Percentiles rank a stretch among this genome's conserved stretches.
These are phyloP conservation scores for Claviceps maximensis DNA, from an alignment of 2,329 filamentous ascomycete species.

Conservation along the genomic window DNA sequence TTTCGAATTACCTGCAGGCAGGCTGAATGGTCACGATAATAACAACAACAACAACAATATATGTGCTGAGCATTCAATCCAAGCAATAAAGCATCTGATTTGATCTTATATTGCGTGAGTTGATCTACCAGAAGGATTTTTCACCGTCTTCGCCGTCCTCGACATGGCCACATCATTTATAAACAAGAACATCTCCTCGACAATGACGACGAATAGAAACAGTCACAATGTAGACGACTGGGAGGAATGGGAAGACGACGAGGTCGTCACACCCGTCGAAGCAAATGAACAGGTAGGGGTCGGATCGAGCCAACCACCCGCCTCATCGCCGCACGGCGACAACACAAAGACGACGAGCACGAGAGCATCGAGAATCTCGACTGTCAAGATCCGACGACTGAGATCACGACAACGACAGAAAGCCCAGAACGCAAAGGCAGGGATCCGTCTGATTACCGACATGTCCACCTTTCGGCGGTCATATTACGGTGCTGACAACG, in stretches of 20 bases:
- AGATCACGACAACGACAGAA: slow-evolving; percentile 50
- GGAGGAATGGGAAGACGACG: slow-evolving; percentile 42
- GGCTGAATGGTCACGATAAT: too few relatives aligned
- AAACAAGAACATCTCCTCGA: neutral
- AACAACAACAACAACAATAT: neutral
- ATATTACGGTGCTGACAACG: slow-evolving; percentile 23
- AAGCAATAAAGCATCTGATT: neutral
- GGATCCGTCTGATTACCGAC: slow-evolving; percentile 58
- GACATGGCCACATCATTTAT: slow-evolving; percentile 5
- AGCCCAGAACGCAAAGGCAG: slow-evolving; percentile 45
- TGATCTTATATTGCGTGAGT: neutral
- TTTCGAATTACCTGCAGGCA: neutral
- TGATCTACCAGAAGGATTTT: neutral
- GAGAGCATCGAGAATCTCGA: slow-evolving; percentile 23
- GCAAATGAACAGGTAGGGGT: slow-evolving; percentile 22
- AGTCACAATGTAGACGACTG: slow-evolving; percentile 27
- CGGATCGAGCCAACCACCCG: slow-evolving; percentile 5
- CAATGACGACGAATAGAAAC: neutral
- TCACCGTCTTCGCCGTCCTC: neutral
- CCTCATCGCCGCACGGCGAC: slow-evolving; percentile 8
- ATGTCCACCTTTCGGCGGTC: slow-evolving; percentile 40
- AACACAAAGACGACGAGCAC: slow-evolving; percentile 6
- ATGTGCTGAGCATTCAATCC: neutral
- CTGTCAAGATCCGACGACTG: slow-evolving; percentile 29
- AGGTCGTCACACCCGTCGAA: slow-evolving; percentile 27